phyloP scores from a whole-genome alignment of 805 yeast genomes.

The Candida montana region DNA sequence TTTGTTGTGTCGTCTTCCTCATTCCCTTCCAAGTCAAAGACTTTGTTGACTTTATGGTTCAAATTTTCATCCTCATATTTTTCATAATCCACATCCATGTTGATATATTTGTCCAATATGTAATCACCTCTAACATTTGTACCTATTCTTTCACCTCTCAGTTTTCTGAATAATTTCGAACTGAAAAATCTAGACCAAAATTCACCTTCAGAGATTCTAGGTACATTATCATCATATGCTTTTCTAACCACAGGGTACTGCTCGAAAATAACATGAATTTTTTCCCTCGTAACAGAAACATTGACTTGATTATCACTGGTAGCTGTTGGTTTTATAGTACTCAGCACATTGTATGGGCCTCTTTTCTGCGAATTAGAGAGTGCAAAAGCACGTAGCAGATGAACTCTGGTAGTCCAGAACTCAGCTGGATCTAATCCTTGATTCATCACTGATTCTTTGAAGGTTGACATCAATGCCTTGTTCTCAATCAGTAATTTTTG shows the following conservation, averaged over 20 bases:
- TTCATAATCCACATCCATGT: slow-evolving; percentile 56
- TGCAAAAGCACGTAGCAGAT: slow-evolving; percentile 79
- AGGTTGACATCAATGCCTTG: slow-evolving; percentile 61
- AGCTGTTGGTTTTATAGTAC: slow-evolving; percentile 92
- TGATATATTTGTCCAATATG: slow-evolving; percentile 77
- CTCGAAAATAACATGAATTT: slow-evolving; percentile 80
- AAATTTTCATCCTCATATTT: slow-evolving; percentile 37
- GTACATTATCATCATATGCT: slow-evolving; percentile 89
- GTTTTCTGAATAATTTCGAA: slow-evolving; percentile 78
- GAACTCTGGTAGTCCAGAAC: slow-evolving; percentile 82
- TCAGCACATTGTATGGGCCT: slow-evolving; percentile 90
- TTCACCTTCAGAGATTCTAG: slow-evolving; percentile 81
- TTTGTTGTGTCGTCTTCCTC: slow-evolving; percentile 71
- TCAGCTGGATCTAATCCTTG: slow-evolving; percentile 71
- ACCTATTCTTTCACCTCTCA: slow-evolving; percentile 83
- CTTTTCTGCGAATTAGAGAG: slow-evolving; percentile 76
- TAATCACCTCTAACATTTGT: slow-evolving; percentile 77
- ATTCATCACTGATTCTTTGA: slow-evolving; percentile 83
- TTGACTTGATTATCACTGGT: slow-evolving; percentile 90
- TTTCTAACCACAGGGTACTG: slow-evolving; percentile 88
- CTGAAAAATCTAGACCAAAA: slow-evolving; percentile 96
- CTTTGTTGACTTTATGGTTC: slow-evolving; percentile 53
- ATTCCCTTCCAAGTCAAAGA: slow-evolving; percentile 77
- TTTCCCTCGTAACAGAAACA: slow-evolving; percentile 87
- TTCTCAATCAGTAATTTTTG: slow-evolving; percentile 70